Evolutionary conservation across 108 stramenopile genomes (phyloP), one percentile per base, ranked within the genome.

Genomic region (Cyclotella atomus): DNA sequence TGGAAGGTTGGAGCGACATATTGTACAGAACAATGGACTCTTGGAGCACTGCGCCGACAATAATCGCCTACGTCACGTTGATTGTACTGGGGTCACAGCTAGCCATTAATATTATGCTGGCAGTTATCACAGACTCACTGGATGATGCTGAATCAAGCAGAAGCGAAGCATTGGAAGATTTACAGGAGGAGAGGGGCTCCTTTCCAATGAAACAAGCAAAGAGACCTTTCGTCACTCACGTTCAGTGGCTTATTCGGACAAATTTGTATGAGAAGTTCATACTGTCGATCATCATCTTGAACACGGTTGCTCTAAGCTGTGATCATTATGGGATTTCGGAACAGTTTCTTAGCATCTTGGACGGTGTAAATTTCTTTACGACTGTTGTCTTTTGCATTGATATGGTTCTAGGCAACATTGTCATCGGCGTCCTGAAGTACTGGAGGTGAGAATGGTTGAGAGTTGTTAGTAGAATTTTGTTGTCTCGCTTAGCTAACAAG

Each of bases 1-100:
- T 89, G 67, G 90, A 93, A 84, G 92, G 90, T 3, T 91, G 90
- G 89, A 62, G 77, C 8, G 67, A 82, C 32, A 73, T 91, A 35
- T 80, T 88, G 82, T 84, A 88, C 45, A 73, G 82, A 50, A 41
- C 79, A 25, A 67, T 83, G 33, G 87, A 83, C 35, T 70, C 80
- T 21, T 69, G 55, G 65, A 47, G 65, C 21, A 43, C 25, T 9
- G 14, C 29, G n/a, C 50, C 84, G 1, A 47, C 73, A 20, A 56
- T 71, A 17, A 46, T 77, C n/a, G 33, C 87, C 24, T 92, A 88
- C 61, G 46, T 79, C 9, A 41, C 80, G 12, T 76, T 91, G 23
- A 78, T 94, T 33, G 29, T 86, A 10, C 53, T 91, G 36, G 88
- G 91, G 28, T 77, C 85, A 10, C 84, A 84, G 53, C 83, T 94